Base-by-base conservation (phyloP, 305 asterid species). In the Andrographis paniculata region DNA sequence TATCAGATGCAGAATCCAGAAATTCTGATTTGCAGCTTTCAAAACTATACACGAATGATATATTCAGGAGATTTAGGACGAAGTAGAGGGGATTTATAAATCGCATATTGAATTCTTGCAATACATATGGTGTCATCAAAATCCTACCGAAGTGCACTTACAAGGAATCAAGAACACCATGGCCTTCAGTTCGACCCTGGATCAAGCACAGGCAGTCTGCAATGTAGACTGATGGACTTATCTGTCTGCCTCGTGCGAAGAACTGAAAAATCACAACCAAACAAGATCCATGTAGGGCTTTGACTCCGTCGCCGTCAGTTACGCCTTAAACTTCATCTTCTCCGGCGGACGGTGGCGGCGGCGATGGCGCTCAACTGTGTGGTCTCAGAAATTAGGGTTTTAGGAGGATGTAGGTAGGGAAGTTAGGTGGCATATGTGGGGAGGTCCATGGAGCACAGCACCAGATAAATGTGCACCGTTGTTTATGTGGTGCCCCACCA, bases 191-290 rank as follows among this genome's bases (percentile, higher is more conserved):
- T 71, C 9, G 87, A 57, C 0, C 99, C 99, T 0, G 93, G 86
- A 72, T 91, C 96, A 14, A 91, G 96, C 20, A 86, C 98, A 4
- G 96, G 96, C 61, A 91, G 73, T 72, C 88, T 53, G 53, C 95
- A 91, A 62, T 91, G 92, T 56, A 86, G 56, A 45, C 98, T 86
- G 40, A 91, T 80, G 0, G 95, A 76, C 54, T 83, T 91, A 65
- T 91, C 96, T 0, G 79, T 83, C 19, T 67, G 77, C 52, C 85
- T 79, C 0, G 96, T 83, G 76, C 62, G 41, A 76, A 83, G 84
- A 91, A 91, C 87, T 91, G 96, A 60, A 86, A 91, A 13, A 91
- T 77, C 58, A 91, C 74, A 19, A 87, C 69, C 82, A 86, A 59
- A 60, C 85, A 82, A 54, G 73, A 70, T 12, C 96, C 87, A 22